Evolutionary conservation across 129 eudicot genomes (phyloP), one percentile per base, ranked within the genome.

Genomic region (Centrapalus pauciflorus): DNA sequence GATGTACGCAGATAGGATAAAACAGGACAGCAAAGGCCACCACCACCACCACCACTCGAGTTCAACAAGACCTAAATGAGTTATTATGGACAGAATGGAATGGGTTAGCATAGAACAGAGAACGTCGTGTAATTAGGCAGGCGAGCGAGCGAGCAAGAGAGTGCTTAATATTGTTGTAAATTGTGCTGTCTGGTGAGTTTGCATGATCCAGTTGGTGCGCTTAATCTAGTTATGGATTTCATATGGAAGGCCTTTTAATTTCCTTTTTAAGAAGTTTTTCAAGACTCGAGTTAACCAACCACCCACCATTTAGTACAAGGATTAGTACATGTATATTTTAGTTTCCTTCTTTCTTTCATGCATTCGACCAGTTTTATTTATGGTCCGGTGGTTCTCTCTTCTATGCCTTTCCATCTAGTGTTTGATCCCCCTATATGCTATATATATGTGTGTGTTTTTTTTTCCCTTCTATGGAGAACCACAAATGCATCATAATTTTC

Each of bases 1-100:
- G 4, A 93, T 93, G 98, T 88, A 93, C 65, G 86, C 88, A 3
- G 96, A 89, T 74, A 75, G 99, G 61, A 93, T 93, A 52, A 60
- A 71, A 41, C 83, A 61, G 24, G 96, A 88, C 69, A 91, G 95
- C 89, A 85, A 88, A 83, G 87, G 87, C 35, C 90, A 83, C 45
- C 82, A 77, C 55, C 82, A 79, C 35, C 90, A 83, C 45, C 82
- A 77, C 55, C 82, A 79, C 56, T 52, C 76, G 5, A 61, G 59
- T 33, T 51, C 81, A 10, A 52, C 59, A 33, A 83, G 88, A 25
- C 90, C 95, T 66, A 86, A 83, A 81, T 82, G 85, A 86, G n/a
- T 13, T 45, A 40, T 4, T 41, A 43, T 11, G 24, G 23, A 26
- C 35, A 8, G 21, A 38, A 26, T 48, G 13, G 21, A 38, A n/a